Conservation (phyloP, 352 stramenopile species). For the Phytopythium helicoides region DNA sequence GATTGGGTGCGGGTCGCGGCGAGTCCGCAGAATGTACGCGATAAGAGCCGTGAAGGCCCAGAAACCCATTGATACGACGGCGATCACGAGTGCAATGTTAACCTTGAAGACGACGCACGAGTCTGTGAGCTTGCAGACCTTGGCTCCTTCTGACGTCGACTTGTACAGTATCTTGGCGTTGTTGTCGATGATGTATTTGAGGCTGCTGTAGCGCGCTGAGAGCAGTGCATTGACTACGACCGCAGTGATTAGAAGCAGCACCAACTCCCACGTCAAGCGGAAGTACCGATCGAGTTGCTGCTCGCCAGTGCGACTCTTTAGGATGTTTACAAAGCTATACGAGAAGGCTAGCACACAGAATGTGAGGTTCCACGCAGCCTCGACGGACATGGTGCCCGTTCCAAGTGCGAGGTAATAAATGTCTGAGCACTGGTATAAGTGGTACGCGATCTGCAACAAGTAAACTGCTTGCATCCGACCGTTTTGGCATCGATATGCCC, state of each 20-base stretch:
- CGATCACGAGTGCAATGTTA: slow-evolving; percentile 14
- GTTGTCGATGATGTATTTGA: slow-evolving; percentile 20
- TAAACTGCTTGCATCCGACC: slow-evolving; percentile 21
- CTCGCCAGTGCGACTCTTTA: slow-evolving; percentile 19
- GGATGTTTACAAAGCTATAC: slow-evolving; percentile 22
- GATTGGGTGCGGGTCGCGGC: slow-evolving; percentile 17
- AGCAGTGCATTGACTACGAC: slow-evolving; percentile 9
- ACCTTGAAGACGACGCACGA: slow-evolving; percentile 21
- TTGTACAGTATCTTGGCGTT: slow-evolving; percentile 19
- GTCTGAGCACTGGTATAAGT: slow-evolving; percentile 23
- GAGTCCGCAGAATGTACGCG: slow-evolving; percentile 20
- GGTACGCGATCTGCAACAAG: slow-evolving; percentile 22
- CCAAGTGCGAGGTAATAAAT: slow-evolving; percentile 29
- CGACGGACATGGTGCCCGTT: slow-evolving; percentile 34
- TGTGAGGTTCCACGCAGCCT: slow-evolving; percentile 34
- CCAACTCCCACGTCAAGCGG: slow-evolving; percentile 25
- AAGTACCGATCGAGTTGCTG: slow-evolving; percentile 32
- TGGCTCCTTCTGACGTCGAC: slow-evolving; percentile 12
- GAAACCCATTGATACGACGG: slow-evolving; percentile 3
- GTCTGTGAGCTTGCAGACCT: slow-evolving; percentile 22
- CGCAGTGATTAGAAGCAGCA: slow-evolving; percentile 14
- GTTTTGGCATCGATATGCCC: slow-evolving; percentile 16
- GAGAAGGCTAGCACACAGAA: slow-evolving; percentile 29
- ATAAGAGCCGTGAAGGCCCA: slow-evolving; percentile 20
- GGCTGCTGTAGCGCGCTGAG: slow-evolving; percentile 10